These are phyloP conservation scores for Sugiyamaella qingdaonensis DNA, from an alignment of 805 yeast genomes.

Conservation along the genomic window DNA sequence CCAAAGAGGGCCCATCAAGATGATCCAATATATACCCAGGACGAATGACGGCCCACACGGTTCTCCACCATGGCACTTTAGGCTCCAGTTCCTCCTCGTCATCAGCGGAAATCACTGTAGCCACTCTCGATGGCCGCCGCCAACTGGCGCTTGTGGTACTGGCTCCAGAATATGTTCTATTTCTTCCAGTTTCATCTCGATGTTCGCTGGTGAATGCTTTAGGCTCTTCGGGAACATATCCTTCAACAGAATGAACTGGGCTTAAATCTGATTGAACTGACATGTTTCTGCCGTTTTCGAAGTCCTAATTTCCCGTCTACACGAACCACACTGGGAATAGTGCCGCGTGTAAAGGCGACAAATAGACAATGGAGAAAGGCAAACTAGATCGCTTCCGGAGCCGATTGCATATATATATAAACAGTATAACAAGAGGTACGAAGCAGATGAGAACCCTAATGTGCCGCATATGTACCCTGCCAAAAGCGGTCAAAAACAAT, in stretches of 20 bases:
- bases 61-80: neutral
- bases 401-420: too few relatives aligned
- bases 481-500: neutral
- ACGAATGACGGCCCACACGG: slow-evolving; percentile 6
- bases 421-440: too few relatives aligned
- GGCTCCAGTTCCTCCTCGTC: neutral
- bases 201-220: neutral
- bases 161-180: neutral
- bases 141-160: neutral
- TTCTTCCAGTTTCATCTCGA: neutral
- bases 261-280: neutral
- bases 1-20: slow-evolving; percentile 24
- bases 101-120: neutral
- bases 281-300: neutral
- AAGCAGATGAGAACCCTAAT: too few relatives aligned
- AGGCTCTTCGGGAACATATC: neutral
- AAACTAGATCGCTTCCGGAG: too few relatives aligned
- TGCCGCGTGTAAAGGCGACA: too few relatives aligned
- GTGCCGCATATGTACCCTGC: neutral
- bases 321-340: too few relatives aligned
- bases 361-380: too few relatives aligned
- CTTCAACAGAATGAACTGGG: neutral
- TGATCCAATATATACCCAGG: slow-evolving; percentile 24
- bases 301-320: too few relatives aligned
- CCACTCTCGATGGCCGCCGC: neutral